These are phyloP conservation scores for Microdochium bolleyi DNA, from an alignment of 2,329 filamentous ascomycete genomes.

Conservation along the genomic window DNA sequence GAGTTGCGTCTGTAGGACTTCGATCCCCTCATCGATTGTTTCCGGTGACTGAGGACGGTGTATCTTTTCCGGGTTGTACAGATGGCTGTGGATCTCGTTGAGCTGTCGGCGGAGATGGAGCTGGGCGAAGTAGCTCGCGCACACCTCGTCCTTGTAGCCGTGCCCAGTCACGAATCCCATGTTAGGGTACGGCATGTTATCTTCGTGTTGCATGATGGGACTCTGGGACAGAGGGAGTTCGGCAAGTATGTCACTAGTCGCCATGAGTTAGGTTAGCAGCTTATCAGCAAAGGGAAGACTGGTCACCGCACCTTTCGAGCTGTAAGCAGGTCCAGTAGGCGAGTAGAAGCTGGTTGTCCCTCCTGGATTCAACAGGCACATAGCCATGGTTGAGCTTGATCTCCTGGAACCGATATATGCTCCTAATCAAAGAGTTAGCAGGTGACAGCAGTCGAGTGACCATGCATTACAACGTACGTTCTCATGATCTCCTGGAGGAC, in stretches of 20 bases:
- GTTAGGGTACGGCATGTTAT: conserved; percentile 60
- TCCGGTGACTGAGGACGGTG: neutral
- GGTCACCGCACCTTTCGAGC: conserved; percentile 62
- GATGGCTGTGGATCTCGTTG: conserved; percentile 52
- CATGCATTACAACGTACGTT: conserved; percentile 42
- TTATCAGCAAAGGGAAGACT: too few species aligned
- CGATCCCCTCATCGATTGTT: conserved; percentile 17
- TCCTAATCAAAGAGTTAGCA: conserved; percentile 22
- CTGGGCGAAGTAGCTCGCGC: conserved; percentile 55
- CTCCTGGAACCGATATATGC: conserved; percentile 37
- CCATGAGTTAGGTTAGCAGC: neutral
- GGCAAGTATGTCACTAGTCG: conserved; percentile 73
- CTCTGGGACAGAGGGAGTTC: conserved; percentile 64
- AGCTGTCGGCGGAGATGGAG: conserved; percentile 57
- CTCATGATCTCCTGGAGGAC: conserved; percentile 66
- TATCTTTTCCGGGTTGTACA: conserved; percentile 35
- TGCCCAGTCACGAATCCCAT: conserved; percentile 33
- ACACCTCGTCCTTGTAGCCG: conserved; percentile 37
- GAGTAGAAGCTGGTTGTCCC: conserved; percentile 61
- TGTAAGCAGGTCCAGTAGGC: conserved; percentile 93
- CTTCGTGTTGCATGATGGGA: conserved; percentile 52
- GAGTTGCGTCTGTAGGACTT: conserved; percentile 37
- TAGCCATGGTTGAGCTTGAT: conserved; percentile 19
- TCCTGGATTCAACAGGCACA: conserved; percentile 13
- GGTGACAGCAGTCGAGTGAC: neutral